A percentile compares a stretch with the other conserved stretches of the same genome.
Conservation (phyloP, 805 yeast species). For the Tetrapisispora pingtungensis region DNA sequence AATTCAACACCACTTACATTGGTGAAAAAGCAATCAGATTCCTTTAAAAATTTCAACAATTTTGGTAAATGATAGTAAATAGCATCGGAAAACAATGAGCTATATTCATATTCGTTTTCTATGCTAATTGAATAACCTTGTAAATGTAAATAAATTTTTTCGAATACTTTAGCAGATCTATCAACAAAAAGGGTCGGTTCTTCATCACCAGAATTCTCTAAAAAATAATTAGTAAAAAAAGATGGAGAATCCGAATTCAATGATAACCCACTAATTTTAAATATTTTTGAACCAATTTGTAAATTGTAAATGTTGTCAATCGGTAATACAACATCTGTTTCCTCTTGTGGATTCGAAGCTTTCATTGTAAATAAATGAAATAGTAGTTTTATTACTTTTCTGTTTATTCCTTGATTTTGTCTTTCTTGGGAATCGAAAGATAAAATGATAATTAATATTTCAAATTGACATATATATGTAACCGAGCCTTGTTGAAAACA, state of each 20-base stretch:
- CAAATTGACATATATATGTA: too few species aligned
- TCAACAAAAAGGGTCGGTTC: slow-evolving; percentile 50
- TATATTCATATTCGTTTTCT: slow-evolving; percentile 49
- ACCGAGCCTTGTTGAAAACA: too few species aligned
- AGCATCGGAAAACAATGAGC: slow-evolving; percentile 59
- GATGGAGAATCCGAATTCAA: slow-evolving; percentile 81
- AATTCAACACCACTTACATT: slow-evolving; percentile 52
- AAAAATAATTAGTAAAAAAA: slow-evolving; percentile 69
- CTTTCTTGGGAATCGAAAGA: too few species aligned
- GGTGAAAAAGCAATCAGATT: slow-evolving; percentile 46
- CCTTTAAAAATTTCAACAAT: slow-evolving; percentile 38
- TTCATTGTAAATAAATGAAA: too few species aligned
- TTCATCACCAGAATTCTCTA: slow-evolving; percentile 1
- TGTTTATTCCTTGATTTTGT: too few species aligned
- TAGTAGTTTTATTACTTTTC: too few species aligned
- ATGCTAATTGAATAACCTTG: slow-evolving; percentile 70
- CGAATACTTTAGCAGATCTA: slow-evolving; percentile 61
- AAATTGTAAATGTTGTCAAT: slow-evolving; percentile 60
- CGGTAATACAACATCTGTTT: slow-evolving; percentile 36
- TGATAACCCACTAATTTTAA: slow-evolving; percentile 64
- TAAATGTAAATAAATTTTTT: slow-evolving; percentile 55
- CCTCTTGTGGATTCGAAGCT: background rate
- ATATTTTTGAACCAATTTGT: slow-evolving; percentile 57
- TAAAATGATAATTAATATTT: too few species aligned
- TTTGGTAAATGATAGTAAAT: slow-evolving; percentile 57